Conservation (phyloP, 805 yeast genomes). For the Ogataea minuta region DNA sequence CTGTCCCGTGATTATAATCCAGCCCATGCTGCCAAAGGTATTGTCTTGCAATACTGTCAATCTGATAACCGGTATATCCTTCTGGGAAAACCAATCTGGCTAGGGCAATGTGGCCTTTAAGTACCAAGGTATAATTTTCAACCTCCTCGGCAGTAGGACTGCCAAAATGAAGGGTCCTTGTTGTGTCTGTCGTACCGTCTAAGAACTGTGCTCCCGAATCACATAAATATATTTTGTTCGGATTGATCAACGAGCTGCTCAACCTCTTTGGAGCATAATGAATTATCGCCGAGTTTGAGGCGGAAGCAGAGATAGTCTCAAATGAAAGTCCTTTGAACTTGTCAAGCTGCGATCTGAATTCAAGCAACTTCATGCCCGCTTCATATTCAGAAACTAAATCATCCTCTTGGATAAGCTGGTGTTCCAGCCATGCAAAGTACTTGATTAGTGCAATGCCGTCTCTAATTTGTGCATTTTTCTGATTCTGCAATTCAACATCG, state of each 20-base stretch:
- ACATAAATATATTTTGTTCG: conserved; percentile 49
- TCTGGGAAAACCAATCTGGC: conserved; percentile 52
- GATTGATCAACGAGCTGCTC: conserved; percentile 47
- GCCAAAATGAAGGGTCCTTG: conserved; percentile 57
- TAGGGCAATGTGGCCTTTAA: conserved; percentile 55
- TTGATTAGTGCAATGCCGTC: conserved; percentile 56
- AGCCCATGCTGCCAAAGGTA: conserved; percentile 54
- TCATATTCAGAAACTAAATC: conserved; percentile 60
- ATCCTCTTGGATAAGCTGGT: conserved; percentile 40
- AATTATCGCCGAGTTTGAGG: conserved; percentile 73
- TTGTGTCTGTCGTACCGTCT: conserved; percentile 65
- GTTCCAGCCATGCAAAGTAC: conserved; percentile 59
- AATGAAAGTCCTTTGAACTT: conserved; percentile 65
- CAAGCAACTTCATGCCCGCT: conserved; percentile 58
- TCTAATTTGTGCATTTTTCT: conserved; percentile 50
- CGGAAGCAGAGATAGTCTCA: conserved; percentile 72
- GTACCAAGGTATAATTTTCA: conserved; percentile 53
- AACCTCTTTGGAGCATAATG: conserved; percentile 62
- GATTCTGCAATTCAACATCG: conserved; percentile 47
- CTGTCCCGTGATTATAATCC: conserved; percentile 64
- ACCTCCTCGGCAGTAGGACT: conserved; percentile 46
- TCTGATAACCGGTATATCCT: conserved; percentile 50
- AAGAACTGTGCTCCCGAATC: conserved; percentile 63
- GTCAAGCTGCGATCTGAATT: conserved; percentile 51
- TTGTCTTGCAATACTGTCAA: conserved; percentile 60